A percentile compares a stretch with the other conserved stretches of the same genome.
Evolutionary conservation across 2,329 filamentous ascomycete genomes (phyloP).

Genomic region (Fusarium paranaense): DNA sequence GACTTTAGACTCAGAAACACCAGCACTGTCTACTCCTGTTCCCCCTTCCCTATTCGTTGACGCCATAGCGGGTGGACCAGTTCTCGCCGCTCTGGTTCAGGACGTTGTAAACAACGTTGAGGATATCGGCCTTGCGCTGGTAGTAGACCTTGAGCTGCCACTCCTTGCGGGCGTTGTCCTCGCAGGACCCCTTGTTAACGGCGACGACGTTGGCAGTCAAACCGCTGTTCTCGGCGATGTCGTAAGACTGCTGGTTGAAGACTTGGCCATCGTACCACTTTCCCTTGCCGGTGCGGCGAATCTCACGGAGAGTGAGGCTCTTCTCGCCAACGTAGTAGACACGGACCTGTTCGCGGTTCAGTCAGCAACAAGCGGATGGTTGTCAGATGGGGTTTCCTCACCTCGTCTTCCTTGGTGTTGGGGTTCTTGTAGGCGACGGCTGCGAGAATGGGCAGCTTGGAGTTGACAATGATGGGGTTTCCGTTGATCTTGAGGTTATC

Average conservation of each 20-base stretch:
- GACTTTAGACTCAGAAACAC: neutral
- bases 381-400: neutral
- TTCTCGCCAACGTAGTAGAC: neutral
- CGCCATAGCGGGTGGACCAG: neutral
- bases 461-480: neutral
- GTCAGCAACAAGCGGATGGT: neutral
- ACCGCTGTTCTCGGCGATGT: neutral
- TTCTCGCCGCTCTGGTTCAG: neutral
- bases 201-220: neutral
- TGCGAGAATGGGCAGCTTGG: neutral
- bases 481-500: neutral
- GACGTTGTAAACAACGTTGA: neutral
- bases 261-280: neutral
- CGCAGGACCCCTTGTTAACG: no score
- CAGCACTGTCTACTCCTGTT: neutral
- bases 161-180: neutral
- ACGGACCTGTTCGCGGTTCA: neutral
- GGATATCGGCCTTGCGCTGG: neutral
- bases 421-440: neutral
- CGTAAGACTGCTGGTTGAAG: neutral
- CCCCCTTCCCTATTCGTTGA: neutral
- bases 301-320: neutral
- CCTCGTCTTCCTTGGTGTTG: neutral
- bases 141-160: slow-evolving; percentile 4
- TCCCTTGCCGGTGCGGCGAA: neutral